phyloP scores from a whole-genome alignment of 768 basidiomycete genomes.

The Suillus fuscotomentosus region DNA sequence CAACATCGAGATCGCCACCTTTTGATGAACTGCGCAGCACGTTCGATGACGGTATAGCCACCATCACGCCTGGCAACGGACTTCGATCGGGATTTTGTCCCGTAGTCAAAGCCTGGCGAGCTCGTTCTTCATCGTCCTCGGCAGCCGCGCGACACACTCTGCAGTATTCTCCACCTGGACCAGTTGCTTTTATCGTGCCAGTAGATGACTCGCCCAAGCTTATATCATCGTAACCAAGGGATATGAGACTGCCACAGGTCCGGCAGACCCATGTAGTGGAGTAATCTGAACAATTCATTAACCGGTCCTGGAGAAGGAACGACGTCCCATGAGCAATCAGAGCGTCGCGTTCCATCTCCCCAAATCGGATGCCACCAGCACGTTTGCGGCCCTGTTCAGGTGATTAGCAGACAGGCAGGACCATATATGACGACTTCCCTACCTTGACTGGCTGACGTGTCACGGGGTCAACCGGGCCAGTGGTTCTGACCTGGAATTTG shows the following conservation, averaged over 20 bases:
- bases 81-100: slow-evolving; percentile 44
- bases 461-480: slow-evolving; percentile 93
- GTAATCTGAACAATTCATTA: slow-evolving; percentile 99
- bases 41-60: slow-evolving; percentile 67
- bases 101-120: slow-evolving; percentile 57
- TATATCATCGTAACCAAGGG: slow-evolving; percentile 92
- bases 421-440: slow-evolving; percentile 19
- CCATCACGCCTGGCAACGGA: slow-evolving; percentile 51
- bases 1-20: slow-evolving; percentile 88
- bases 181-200: slow-evolving; percentile 54
- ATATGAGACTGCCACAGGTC: slow-evolving; percentile 92
- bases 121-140: slow-evolving; percentile 61
- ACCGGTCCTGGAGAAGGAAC: slow-evolving; percentile 94
- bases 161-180: slow-evolving; percentile 91
- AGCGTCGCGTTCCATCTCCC: slow-evolving; percentile 99
- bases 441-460: slow-evolving; percentile 98
- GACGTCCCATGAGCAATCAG: slow-evolving; percentile 98
- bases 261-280: slow-evolving; percentile 99
- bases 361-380: slow-evolving; percentile 97
- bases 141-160: slow-evolving; percentile 81
- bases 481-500: slow-evolving; percentile 99
- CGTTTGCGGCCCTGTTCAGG: slow-evolving; percentile 85
- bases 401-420: slow-evolving; percentile 1
- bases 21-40: slow-evolving; percentile 56
- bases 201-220: slow-evolving; percentile 62